These are phyloP conservation scores for Aspergillus egyptiacus DNA, from an alignment of 495 filamentous ascomycete genomes.

Conservation along the genomic window DNA sequence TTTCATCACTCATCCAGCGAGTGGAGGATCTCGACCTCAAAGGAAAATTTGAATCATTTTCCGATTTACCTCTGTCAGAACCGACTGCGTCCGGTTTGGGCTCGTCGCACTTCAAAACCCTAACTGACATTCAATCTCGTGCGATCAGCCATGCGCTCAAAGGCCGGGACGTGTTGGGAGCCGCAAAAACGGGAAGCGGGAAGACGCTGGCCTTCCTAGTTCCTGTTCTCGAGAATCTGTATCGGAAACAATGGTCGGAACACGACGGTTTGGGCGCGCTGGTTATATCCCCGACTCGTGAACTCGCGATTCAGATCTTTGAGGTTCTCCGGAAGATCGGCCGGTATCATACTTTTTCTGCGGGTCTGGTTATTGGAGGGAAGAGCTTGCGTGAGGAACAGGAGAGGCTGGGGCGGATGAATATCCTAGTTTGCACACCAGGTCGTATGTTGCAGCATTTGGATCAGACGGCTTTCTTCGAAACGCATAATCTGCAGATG, in stretches of 20 bases:
- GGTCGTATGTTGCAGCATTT: constrained; percentile 94
- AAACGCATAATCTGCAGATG: constrained; percentile 84
- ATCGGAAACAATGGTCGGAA: constrained; percentile 82
- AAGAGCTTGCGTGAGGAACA: constrained; percentile 85
- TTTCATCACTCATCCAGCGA: constrained; percentile 39
- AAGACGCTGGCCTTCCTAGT: constrained; percentile 94
- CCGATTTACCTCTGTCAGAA: constrained; percentile 79
- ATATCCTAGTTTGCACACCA: constrained; percentile 94
- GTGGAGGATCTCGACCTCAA: constrained; percentile 51
- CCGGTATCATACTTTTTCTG: constrained; percentile 82
- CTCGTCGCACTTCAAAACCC: constrained; percentile 78
- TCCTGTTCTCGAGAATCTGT: constrained; percentile 91
- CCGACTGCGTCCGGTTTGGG: constrained; percentile 76
- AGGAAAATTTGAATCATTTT: constrained; percentile 48
- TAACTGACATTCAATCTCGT: constrained; percentile 88
- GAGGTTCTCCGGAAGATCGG: constrained; percentile 89
- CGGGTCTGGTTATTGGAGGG: constrained; percentile 92
- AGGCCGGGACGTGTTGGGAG: constrained; percentile 84
- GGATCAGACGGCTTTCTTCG: constrained; percentile 87
- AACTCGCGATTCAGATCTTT: constrained; percentile 96
- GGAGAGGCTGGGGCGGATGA: constrained; percentile 85
- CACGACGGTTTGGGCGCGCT: constrained; percentile 87
- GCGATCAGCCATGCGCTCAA: constrained; percentile 82
- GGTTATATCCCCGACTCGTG: constrained; percentile 89
- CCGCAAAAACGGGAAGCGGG: constrained; percentile 93